These are phyloP conservation scores for Albugo candida DNA, from an alignment of 352 stramenopile genomes.

Conservation along the genomic window DNA sequence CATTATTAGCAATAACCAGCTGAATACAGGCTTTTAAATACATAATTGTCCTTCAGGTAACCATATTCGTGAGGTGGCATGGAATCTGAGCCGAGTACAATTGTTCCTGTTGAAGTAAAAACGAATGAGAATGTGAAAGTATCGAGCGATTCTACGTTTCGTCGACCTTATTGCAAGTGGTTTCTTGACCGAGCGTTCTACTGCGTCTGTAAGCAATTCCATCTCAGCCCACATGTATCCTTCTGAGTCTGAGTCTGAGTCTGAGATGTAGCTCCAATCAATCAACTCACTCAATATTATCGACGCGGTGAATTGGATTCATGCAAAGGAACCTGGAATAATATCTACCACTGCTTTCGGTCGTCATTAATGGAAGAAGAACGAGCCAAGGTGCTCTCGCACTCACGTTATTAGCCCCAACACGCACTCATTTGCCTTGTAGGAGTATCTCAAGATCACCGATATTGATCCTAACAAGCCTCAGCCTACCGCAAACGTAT, in stretches of 20 bases:
- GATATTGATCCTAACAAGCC: slow-evolving; percentile 32
- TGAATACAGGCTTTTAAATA: too few species aligned
- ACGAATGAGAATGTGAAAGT: not conserved
- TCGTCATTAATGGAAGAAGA: slow-evolving; percentile 60
- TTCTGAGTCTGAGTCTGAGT: not conserved
- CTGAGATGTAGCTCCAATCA: slow-evolving; percentile 24
- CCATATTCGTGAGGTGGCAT: not conserved
- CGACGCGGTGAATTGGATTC: slow-evolving; percentile 42
- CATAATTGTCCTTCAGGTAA: too few species aligned
- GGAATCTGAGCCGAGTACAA: not conserved
- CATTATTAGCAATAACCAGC: too few species aligned
- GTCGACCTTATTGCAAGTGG: slow-evolving; percentile 21
- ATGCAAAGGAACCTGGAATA: slow-evolving; percentile 62
- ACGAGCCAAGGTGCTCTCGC: slow-evolving; percentile 18
- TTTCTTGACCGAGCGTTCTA: slow-evolving; percentile 66
- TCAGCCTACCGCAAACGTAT: slow-evolving; percentile 34
- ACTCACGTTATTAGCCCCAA: not conserved
- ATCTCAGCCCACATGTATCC: not conserved
- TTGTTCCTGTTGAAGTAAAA: not conserved
- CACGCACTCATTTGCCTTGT: not conserved
- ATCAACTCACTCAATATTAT: slow-evolving; percentile 73
- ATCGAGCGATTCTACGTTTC: too few species aligned
- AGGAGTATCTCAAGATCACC: slow-evolving; percentile 49
- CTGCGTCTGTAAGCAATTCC: slow-evolving; percentile 52
- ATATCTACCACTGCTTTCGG: slow-evolving; percentile 67